These are phyloP conservation scores for Labyrinthula sp. DNA, from an alignment of 352 stramenopile species.

Conservation along the genomic window DNA sequence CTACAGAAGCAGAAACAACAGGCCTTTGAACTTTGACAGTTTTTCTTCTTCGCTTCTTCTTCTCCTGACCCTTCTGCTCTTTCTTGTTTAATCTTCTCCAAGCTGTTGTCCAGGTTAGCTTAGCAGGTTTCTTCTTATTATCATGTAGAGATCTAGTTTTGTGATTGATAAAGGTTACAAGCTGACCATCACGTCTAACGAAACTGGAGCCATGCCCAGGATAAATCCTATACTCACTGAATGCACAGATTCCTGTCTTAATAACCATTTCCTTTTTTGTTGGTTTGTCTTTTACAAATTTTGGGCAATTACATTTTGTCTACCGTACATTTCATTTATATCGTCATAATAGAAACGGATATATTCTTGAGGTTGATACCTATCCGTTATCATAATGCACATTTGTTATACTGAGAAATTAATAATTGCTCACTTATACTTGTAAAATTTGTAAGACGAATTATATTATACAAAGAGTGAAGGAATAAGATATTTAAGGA, in stretches of 20 bases:
- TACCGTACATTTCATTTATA: too few relatives aligned
- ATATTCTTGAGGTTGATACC: too few relatives aligned
- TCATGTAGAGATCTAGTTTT: constrained; percentile 94
- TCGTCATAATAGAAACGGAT: too few relatives aligned
- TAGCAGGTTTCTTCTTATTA: constrained; percentile 96
- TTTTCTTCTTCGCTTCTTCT: constrained; percentile 1
- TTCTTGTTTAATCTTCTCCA: constrained; percentile 39
- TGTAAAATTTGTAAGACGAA: too few relatives aligned
- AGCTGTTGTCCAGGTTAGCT: constrained; percentile 89
- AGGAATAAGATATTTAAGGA: too few relatives aligned
- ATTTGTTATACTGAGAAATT: too few relatives aligned
- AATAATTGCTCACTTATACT: too few relatives aligned
- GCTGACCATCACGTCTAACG: constrained; percentile 82
- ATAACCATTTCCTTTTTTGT: too few relatives aligned
- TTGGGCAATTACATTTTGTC: too few relatives aligned
- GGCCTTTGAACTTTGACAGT: constrained; percentile 8
- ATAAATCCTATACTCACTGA: constrained; percentile 82
- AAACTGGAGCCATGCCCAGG: constrained; percentile 94
- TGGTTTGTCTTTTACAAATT: too few relatives aligned
- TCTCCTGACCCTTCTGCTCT: constrained; percentile 26
- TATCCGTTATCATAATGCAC: too few relatives aligned
- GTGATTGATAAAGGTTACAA: constrained; percentile 69
- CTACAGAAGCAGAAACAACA: constrained; percentile 5
- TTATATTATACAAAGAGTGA: too few relatives aligned
- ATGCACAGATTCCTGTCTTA: constrained; percentile 57